phyloP scores from a whole-genome alignment of 2,329 filamentous ascomycete genomes.

The Ophiocordyceps robertsii region DNA sequence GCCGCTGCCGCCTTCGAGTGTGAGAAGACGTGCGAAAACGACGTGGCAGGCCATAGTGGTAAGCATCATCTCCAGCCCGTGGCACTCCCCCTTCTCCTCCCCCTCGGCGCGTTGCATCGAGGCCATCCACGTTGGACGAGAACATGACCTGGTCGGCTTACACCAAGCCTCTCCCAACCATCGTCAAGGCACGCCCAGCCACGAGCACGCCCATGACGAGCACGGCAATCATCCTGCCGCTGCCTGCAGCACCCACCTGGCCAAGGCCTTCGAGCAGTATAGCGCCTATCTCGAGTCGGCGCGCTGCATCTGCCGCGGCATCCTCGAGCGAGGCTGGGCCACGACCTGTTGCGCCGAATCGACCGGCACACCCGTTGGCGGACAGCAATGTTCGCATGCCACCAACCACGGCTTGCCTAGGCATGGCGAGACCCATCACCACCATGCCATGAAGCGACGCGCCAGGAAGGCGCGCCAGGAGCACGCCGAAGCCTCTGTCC shows the following conservation, averaged over 20 bases:
- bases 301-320: constrained; percentile 22
- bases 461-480: constrained; percentile 4
- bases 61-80: constrained; percentile 1
- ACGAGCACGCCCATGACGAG: constrained; percentile 14
- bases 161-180: background rate
- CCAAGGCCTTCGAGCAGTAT: constrained; percentile 19
- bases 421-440: constrained; percentile 6
- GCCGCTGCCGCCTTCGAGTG: constrained; percentile 16
- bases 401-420: constrained; percentile 3
- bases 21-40: constrained; percentile 14
- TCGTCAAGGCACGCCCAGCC: constrained; percentile 5
- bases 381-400: background rate
- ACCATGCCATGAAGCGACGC: constrained; percentile 9
- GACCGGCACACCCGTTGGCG: background rate
- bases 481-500: constrained; percentile 2
- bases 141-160: background rate
- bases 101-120: background rate
- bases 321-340: constrained; percentile 14
- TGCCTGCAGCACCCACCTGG: constrained; percentile 18
- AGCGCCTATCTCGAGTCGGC: constrained; percentile 20
- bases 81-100: background rate
- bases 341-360: constrained; percentile 13
- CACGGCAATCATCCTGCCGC: constrained; percentile 10
- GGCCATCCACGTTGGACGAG: background rate
- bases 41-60: constrained; percentile 9